Evolutionary conservation across 768 basidiomycete genomes (phyloP).

Genomic region (Krasilnikovozyma curviuscula): DNA sequence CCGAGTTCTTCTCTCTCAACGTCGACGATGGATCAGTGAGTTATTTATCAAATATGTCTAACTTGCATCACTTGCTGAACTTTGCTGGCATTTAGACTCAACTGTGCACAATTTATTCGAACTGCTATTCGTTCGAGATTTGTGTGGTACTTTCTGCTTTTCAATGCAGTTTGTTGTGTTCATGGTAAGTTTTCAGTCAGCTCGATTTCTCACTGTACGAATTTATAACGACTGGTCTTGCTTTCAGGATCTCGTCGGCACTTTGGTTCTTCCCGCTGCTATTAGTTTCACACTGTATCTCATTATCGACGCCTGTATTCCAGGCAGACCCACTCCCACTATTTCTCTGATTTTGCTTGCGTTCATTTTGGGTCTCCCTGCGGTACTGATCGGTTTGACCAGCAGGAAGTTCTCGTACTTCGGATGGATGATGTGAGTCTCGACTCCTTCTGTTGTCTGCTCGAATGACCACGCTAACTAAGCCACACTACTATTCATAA

Average conservation of each 20-base stretch:
- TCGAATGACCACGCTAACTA: not conserved
- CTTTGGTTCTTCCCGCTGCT: conserved; percentile 86
- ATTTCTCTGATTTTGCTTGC: conserved; percentile 83
- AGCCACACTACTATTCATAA: no score
- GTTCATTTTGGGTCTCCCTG: conserved; percentile 88
- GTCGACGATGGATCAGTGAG: conserved; percentile 82
- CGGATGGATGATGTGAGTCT: conserved; percentile 43
- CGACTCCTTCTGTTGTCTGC: not conserved
- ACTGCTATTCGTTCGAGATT: conserved; percentile 77
- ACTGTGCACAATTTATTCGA: conserved; percentile 97
- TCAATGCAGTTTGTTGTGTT: conserved; percentile 93
- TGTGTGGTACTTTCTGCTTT: conserved; percentile 99
- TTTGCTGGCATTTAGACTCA: conserved; percentile 38
- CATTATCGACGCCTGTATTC: conserved; percentile 70
- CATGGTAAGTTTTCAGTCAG: not conserved
- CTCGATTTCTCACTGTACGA: not conserved
- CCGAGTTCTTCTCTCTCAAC: conserved; percentile 76
- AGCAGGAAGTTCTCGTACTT: conserved; percentile 83
- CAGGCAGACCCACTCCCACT: conserved; percentile 45
- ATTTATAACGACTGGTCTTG: not conserved
- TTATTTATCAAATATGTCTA: not conserved
- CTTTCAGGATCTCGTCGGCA: conserved; percentile 86
- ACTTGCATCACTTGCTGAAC: not conserved
- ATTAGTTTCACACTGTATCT: conserved; percentile 93
- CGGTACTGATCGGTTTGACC: conserved; percentile 86